Conservation (phyloP, 2,329 filamentous ascomycete genomes). For the Thielaviopsis euricoi region DNA sequence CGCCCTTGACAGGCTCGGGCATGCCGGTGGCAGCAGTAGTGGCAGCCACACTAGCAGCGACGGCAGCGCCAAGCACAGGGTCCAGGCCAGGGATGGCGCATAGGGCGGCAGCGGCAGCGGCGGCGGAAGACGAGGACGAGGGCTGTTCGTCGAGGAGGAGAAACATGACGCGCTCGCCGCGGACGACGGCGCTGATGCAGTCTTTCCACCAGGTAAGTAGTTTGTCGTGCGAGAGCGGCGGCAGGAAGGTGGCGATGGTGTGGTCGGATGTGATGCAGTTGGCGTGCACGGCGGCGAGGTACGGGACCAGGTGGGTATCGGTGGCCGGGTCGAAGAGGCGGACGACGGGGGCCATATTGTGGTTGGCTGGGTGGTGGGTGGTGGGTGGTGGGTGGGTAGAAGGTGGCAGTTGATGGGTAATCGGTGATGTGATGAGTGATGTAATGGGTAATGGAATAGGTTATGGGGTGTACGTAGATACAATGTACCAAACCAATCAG, state of each 20-base stretch:
- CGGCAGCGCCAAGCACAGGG: background rate
- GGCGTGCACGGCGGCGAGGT: constrained; percentile 40
- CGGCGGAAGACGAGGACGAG: constrained; percentile 10
- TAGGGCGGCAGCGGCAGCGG: constrained; percentile 1
- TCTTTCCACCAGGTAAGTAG: constrained; percentile 41
- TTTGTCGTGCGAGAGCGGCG: constrained; percentile 39
- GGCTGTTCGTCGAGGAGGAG: constrained; percentile 27
- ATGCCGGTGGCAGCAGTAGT: constrained; percentile 8
- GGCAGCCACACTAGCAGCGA: background rate
- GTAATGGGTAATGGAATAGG: too few species aligned
- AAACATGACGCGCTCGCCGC: constrained; percentile 32
- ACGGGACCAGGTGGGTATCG: constrained; percentile 36
- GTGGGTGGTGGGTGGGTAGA: background rate
- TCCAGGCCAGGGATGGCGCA: background rate
- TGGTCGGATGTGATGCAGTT: constrained; percentile 41
- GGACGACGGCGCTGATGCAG: constrained; percentile 29
- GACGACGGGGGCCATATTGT: constrained; percentile 16
- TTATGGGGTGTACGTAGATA: too few species aligned
- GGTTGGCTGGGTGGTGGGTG: too few species aligned
- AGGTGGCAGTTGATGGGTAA: background rate
- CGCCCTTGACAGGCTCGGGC: constrained; percentile 21
- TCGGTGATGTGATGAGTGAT: too few species aligned
- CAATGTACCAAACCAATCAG: too few species aligned
- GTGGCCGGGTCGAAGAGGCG: constrained; percentile 26
- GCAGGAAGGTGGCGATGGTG: constrained; percentile 40